Percentiles rank a stretch among this genome's conserved stretches.
phyloP scores from a whole-genome alignment of 2,329 filamentous ascomycete genomes.

The Penicillium sp. region DNA sequence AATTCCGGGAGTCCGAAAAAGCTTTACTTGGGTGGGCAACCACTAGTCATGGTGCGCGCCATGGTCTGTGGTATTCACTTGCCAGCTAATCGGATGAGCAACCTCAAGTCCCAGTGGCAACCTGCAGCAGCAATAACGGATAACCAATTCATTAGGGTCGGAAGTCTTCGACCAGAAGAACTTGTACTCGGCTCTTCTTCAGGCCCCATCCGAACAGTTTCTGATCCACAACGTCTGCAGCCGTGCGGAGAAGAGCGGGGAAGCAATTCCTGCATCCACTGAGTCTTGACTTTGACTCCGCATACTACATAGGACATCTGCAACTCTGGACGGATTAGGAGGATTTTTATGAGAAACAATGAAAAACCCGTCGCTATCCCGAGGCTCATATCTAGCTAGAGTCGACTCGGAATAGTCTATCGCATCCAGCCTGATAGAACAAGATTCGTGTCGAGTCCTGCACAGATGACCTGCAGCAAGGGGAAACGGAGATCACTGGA shows the following conservation, averaged over 20 bases:
- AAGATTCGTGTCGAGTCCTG: neutral
- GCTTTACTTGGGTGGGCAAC: neutral
- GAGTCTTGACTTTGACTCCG: neutral
- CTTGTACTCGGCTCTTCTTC: neutral
- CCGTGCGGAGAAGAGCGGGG: constrained; percentile 6
- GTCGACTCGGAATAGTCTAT: neutral
- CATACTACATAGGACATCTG: neutral
- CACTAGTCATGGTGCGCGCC: neutral
- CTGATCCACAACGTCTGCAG: constrained; percentile 3
- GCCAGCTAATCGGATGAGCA: neutral
- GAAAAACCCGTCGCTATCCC: neutral
- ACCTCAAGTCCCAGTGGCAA: neutral
- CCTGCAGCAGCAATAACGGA: neutral
- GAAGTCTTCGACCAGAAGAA: neutral
- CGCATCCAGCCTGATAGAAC: neutral
- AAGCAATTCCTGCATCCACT: neutral
- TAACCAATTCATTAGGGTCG: neutral
- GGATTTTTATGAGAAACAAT: neutral
- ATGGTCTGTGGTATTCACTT: neutral
- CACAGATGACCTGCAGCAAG: neutral
- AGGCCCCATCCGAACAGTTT: neutral
- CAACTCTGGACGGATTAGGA: neutral
- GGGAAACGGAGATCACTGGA: neutral
- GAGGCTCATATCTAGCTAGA: neutral
- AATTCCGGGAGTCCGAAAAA: neutral